Evolutionary conservation across 441 rosid genomes (phyloP), one percentile per base, ranked within the genome.

Genomic region (Oxalis stricta): DNA sequence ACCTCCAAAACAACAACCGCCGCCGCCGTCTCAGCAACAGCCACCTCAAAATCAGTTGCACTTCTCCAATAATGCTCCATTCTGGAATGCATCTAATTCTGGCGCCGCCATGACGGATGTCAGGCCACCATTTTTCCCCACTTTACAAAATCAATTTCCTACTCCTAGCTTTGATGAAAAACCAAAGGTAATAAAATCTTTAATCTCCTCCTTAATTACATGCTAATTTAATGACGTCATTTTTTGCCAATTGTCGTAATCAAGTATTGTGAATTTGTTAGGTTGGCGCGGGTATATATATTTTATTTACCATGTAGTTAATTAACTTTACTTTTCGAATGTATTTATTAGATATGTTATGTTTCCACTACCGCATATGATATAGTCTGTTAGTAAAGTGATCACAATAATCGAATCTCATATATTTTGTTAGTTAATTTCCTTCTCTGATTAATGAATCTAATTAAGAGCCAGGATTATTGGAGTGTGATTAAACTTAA

Each of bases 41-140:
- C 72, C 59, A 18, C 73, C 65, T 7, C 81, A 79, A 11, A 68
- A 62, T 41, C 87, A 78, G 38, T 60, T 86, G 58, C 84, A 83
- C 21, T 83, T 86, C 65, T 83, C 98, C 46, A 91, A 91, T 56
- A 81, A 91, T 63, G 77, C 93, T 5, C 81, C 91, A 18, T 86
- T 80, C 46, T 91, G 98, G 98, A 85, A 79, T 39, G 93, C 93
- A 5, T 70, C 96, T n/a, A n/a, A n/a, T n/a, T n/a, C n/a, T 1
- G 78, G 79, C 4, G 44, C 68, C 8, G 49, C 74, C 56, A 50
- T 62, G 52, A 62, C 41, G 14, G 84, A 82, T 26, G 63, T 62
- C 52, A 78, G 84, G 11, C 60, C 94, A 0, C 61, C 53, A 56
- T 76, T 70, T 56, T 75, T 71, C 41, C 78, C 92, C 5, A 49